Conservation (phyloP, 129 eudicot genomes). For the Pittosporum tobira region DNA sequence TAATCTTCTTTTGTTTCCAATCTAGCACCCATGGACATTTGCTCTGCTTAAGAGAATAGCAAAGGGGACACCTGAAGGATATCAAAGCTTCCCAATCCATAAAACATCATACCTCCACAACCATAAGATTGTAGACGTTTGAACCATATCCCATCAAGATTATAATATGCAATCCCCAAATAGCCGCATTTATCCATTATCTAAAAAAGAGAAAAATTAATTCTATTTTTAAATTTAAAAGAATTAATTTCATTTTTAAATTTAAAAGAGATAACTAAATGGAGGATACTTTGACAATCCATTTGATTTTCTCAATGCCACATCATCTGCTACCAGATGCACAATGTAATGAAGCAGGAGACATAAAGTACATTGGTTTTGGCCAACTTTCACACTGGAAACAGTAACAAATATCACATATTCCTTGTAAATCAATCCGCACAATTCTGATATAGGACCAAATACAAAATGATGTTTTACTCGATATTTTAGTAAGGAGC, state of each 20-base stretch:
- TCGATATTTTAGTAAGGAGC: too few species aligned
- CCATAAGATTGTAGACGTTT: slow-evolving; percentile 50
- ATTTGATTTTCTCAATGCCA: too few species aligned
- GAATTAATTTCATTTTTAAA: too few species aligned
- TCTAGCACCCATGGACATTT: slow-evolving; percentile 75
- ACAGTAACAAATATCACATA: background rate
- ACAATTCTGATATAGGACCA: too few species aligned
- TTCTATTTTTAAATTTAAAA: too few species aligned
- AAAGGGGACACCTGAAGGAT: slow-evolving; percentile 31
- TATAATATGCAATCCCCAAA: slow-evolving; percentile 76
- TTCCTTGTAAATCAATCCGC: background rate
- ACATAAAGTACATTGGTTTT: too few species aligned
- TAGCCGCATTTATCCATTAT: slow-evolving; percentile 63
- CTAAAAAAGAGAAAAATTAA: slow-evolving; percentile 46
- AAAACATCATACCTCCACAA: slow-evolving; percentile 70
- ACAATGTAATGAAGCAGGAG: too few species aligned
- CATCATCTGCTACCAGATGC: too few species aligned
- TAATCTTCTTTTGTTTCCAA: slow-evolving; percentile 61
- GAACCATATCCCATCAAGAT: slow-evolving; percentile 56
- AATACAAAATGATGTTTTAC: too few species aligned
- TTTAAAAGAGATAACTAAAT: too few species aligned
- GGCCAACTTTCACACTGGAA: background rate
- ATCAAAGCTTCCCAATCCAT: slow-evolving; percentile 45
- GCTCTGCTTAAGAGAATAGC: slow-evolving; percentile 59
- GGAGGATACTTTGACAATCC: too few species aligned